A percentile compares a stretch with the other conserved stretches of the same genome.
Conservation (phyloP, 305 asterid genomes). For the Plantago rigida region DNA sequence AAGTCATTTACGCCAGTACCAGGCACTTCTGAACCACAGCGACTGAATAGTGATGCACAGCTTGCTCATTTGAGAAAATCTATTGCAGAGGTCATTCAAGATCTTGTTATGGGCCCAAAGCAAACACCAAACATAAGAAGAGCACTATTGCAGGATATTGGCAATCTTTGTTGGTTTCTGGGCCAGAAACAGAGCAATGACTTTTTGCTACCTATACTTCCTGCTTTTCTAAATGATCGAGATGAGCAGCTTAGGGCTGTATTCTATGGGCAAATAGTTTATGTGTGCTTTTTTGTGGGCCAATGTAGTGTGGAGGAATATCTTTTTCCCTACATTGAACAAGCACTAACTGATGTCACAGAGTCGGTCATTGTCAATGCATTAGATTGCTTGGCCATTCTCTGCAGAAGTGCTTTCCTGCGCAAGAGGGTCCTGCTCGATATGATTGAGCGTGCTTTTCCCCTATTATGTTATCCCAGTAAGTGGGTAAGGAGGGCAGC, state of each 20-base stretch:
- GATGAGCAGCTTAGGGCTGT: conserved; percentile 98
- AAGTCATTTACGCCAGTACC: conserved; percentile 45
- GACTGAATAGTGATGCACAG: conserved; percentile 60
- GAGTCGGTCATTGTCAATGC: conserved; percentile 89
- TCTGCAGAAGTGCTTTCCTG: conserved; percentile 82
- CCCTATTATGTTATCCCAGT: conserved; percentile 82
- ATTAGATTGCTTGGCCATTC: conserved; percentile 82
- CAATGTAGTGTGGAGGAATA: conserved; percentile 97
- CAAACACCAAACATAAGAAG: conserved; percentile 98
- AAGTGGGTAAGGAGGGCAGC: conserved; percentile 85
- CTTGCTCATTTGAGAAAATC: conserved; percentile 88
- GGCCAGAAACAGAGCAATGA: conserved; percentile 99
- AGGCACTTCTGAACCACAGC: conserved; percentile 41
- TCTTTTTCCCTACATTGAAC: conserved; percentile 94
- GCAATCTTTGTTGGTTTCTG: conserved; percentile 94
- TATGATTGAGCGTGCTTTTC: conserved; percentile 91
- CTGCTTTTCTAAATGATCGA: conserved; percentile 93
- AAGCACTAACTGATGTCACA: conserved; percentile 74
- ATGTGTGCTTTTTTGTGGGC: conserved; percentile 90
- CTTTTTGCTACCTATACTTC: conserved; percentile 86
- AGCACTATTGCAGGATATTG: conserved; percentile 95
- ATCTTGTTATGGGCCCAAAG: conserved; percentile 98
- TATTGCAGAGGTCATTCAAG: conserved; percentile 94
- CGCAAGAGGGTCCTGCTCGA: conserved; percentile 78
- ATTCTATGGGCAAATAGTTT: conserved; percentile 81